These are phyloP conservation scores for Lepidium didymum DNA, from an alignment of 345 rosid species.

Conservation along the genomic window DNA sequence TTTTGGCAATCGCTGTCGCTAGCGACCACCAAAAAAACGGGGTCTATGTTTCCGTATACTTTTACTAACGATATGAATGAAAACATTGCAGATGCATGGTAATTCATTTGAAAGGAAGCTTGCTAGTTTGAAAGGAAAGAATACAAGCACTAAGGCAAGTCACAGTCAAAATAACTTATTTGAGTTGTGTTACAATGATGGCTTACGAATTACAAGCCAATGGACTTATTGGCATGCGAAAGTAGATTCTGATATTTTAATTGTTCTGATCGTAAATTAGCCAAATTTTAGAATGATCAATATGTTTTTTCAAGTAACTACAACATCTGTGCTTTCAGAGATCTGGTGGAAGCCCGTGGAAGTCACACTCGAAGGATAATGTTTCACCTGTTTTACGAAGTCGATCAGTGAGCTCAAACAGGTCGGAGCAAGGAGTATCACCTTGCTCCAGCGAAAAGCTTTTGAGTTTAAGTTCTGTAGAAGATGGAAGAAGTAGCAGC, in stretches of 20 bases:
- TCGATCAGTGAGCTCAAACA: slow-evolving; percentile 49
- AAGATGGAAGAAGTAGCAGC: slow-evolving; percentile 24
- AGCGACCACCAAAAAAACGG: too few relatives aligned
- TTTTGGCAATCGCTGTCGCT: too few relatives aligned
- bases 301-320: not conserved
- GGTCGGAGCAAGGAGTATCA: slow-evolving; percentile 39
- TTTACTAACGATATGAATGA: not conserved
- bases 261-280: not conserved
- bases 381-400: slow-evolving; percentile 48
- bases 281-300: not conserved
- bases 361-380: slow-evolving; percentile 33
- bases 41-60: not conserved
- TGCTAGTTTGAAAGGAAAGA: slow-evolving; percentile 54
- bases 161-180: not conserved
- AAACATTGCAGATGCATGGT: slow-evolving; percentile 56
- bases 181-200: not conserved
- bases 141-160: slow-evolving; percentile 41
- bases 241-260: not conserved
- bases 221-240: not conserved
- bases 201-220: not conserved
- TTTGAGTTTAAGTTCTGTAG: slow-evolving; percentile 29
- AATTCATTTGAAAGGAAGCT: slow-evolving; percentile 92
- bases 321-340: slow-evolving; percentile 30
- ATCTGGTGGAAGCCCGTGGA: slow-evolving; percentile 42
- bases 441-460: slow-evolving; percentile 29